phyloP scores from a whole-genome alignment of 768 basidiomycete genomes.

The Lactifluus hygrophoroides region DNA sequence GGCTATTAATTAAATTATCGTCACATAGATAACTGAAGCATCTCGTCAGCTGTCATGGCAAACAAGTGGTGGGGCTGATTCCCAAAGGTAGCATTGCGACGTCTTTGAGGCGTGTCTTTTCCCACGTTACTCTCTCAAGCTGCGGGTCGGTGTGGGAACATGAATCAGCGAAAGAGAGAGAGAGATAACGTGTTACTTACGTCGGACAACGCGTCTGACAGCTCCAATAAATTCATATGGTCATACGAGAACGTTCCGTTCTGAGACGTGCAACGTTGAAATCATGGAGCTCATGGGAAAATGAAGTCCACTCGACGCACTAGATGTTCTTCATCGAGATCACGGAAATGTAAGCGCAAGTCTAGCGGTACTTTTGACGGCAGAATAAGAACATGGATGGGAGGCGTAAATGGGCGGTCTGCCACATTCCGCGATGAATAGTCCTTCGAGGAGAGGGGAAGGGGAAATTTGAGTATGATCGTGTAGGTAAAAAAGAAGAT shows the following conservation, averaged over 20 bases:
- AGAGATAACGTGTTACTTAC: constrained; percentile 33
- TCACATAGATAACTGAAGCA: no score
- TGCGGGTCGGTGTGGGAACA: constrained; percentile 25
- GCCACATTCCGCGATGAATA: constrained; percentile 44
- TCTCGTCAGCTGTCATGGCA: not conserved
- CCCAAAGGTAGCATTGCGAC: constrained; percentile 29
- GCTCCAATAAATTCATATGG: constrained; percentile 69
- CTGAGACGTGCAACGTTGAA: constrained; percentile 20
- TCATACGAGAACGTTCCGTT: constrained; percentile 47
- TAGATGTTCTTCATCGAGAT: constrained; percentile 52
- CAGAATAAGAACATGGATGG: constrained; percentile 63
- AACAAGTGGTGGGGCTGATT: constrained; percentile 9
- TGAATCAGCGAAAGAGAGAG: constrained; percentile 18
- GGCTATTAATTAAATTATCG: no score
- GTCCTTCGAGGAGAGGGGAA: no score
- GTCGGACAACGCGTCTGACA: constrained; percentile 47
- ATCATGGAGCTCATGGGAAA: no score
- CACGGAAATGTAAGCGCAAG: constrained; percentile 56
- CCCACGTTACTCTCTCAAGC: constrained; percentile 50
- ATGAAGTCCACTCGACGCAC: constrained; percentile 39
- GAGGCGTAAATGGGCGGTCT: constrained; percentile 58
- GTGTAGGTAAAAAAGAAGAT: not conserved
- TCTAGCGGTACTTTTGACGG: constrained; percentile 72
- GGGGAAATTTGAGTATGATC: not conserved
- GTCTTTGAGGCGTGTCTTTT: constrained; percentile 37